Base-by-base conservation (phyloP, 192 early-diverging fungal species). In the Rhizophagus clarus region DNA sequence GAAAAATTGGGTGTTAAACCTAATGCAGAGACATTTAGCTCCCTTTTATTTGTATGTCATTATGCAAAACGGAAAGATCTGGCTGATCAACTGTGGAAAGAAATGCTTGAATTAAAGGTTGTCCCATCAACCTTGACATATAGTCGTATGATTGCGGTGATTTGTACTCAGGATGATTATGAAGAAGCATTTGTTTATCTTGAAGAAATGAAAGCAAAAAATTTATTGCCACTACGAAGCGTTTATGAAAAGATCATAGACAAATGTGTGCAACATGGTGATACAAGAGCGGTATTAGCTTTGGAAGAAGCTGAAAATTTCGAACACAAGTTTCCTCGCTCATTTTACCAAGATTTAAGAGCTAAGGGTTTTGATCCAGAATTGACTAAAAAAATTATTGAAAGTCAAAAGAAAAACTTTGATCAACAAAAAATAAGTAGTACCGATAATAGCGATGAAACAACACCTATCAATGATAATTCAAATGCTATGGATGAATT, bases 141-240 rank as follows among this genome's bases (percentile, higher is more conserved):
- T 76, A 87, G 85, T 75, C 82, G 83, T 31, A 85, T 93, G 88
- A 85, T 94, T n/a, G 22, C 47, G 6, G 60, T 76, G 40, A 37
- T 90, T 6, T 84, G 85, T 32, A 85, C 88, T 74, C 81, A 82
- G 1, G 86, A 80, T 76, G 86, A 90, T 81, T 94, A 94, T 63
- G 93, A 94, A 77, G 90, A 93, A 45, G 93, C 90, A 34, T 94
- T 94, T 78, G 85, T 88, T 76, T 94, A 92, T 62, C 83, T 94
- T 67, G 91, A 93, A 61, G 88, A 92, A 69, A 91, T 94, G 91
- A 91, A 91, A 81, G 83, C 87, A 26, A 82, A 88, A 29, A 84
- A 84, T 78, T 89, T 92, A 47, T 83, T 88, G 51, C 93, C 93
- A 7, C 79, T 80, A 3, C 84, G 85, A 81, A 60, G 71, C 0